Evolutionary conservation across 2,329 filamentous ascomycete species (phyloP).

Genomic region (Fusarium sp.): DNA sequence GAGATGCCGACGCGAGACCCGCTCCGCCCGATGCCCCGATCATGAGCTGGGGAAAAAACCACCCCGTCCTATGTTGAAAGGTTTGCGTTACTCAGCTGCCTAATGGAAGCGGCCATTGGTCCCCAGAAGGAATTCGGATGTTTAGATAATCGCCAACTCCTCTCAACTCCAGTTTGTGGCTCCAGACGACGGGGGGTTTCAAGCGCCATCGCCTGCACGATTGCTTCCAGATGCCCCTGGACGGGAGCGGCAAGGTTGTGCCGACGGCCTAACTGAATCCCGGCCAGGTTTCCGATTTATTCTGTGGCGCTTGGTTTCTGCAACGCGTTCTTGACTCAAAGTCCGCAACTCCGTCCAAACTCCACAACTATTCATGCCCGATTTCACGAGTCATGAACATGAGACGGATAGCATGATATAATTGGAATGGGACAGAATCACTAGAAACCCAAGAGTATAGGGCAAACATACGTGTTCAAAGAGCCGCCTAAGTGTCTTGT

Average conservation of each 20-base stretch:
- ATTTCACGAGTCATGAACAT: not conserved
- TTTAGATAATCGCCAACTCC: not conserved
- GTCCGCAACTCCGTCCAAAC: constrained; percentile 29
- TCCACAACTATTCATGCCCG: constrained; percentile 25
- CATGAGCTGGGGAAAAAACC: not conserved
- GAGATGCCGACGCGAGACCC: constrained; percentile 13
- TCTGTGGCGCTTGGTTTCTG: constrained; percentile 10
- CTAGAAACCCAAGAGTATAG: not conserved
- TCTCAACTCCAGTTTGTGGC: not conserved
- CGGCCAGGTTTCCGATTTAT: constrained; percentile 8
- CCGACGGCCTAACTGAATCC: constrained; percentile 39
- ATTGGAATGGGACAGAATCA: not conserved
- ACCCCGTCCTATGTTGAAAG: not conserved
- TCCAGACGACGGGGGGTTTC: not conserved
- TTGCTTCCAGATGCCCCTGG: not conserved
- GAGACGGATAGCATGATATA: not conserved
- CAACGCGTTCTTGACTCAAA: constrained; percentile 17
- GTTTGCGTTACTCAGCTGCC: not conserved
- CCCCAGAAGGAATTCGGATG: not conserved
- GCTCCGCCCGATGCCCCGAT: constrained; percentile 30
- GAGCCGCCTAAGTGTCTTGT: not conserved
- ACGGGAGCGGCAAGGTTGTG: constrained; percentile 2
- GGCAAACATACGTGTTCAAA: not conserved
- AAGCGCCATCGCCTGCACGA: not conserved
- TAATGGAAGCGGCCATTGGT: not conserved